Evolutionary conservation across 2,329 filamentous ascomycete genomes (phyloP).

Genomic region (Colletotrichum phormii): DNA sequence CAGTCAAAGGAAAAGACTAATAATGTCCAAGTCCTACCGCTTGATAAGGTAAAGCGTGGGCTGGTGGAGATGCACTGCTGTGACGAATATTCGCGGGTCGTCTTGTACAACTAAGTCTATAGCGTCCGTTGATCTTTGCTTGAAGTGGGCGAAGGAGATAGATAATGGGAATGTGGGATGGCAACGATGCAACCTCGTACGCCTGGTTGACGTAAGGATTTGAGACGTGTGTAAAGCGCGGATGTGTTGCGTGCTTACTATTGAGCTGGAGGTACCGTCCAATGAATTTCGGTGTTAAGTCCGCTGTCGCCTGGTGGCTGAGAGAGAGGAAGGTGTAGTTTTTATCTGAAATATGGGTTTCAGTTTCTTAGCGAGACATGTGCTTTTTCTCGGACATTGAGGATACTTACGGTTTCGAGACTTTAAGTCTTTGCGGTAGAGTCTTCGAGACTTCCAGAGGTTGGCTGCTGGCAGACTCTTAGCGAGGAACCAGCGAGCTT

Average conservation of each 20-base stretch:
- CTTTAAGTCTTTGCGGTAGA: background rate
- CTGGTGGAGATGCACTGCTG: background rate
- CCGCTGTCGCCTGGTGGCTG: background rate
- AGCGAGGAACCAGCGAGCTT: background rate
- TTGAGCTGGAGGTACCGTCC: background rate
- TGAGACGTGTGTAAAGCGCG: background rate
- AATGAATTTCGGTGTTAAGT: background rate
- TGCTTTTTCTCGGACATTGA: background rate
- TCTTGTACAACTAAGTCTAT: background rate
- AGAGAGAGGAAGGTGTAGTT: background rate
- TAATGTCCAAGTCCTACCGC: background rate
- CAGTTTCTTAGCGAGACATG: background rate
- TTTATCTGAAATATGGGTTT: background rate
- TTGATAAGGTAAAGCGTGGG: background rate
- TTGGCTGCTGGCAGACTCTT: background rate
- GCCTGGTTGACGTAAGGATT: too few species aligned
- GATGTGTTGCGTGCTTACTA: slow-evolving; percentile 11
- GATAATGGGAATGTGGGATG: background rate
- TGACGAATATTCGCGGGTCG: background rate
- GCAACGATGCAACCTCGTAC: background rate
- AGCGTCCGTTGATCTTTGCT: background rate
- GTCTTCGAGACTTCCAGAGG: background rate
- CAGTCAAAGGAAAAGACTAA: background rate
- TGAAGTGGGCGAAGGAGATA: background rate
- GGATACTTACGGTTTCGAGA: background rate